phyloP scores from a whole-genome alignment of 345 rosid species.

The Eucalyptus pumila region DNA sequence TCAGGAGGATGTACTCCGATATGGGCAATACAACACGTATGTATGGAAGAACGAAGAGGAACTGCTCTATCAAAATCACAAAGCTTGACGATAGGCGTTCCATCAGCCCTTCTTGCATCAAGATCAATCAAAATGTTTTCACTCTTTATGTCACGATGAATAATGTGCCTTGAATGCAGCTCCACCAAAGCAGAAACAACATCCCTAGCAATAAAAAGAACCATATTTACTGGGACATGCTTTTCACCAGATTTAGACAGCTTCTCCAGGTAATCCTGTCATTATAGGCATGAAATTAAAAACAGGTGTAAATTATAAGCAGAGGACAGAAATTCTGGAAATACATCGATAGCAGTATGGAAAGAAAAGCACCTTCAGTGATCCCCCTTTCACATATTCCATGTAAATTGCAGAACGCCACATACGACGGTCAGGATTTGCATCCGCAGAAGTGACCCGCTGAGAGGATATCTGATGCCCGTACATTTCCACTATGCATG shows the following conservation, averaged over 20 bases:
- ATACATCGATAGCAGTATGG: neutral
- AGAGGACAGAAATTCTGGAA: neutral
- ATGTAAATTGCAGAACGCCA: slow-evolving; percentile 67
- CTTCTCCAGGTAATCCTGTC: slow-evolving; percentile 61
- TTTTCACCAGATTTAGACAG: slow-evolving; percentile 53
- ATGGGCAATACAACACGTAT: slow-evolving; percentile 77
- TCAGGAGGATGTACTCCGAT: slow-evolving; percentile 69
- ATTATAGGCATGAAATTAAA: neutral
- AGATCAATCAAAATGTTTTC: slow-evolving; percentile 86
- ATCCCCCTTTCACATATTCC: slow-evolving; percentile 81
- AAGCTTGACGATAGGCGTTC: slow-evolving; percentile 64
- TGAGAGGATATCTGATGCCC: slow-evolving; percentile 81
- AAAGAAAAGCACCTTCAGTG: slow-evolving; percentile 48
- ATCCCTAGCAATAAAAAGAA: slow-evolving; percentile 61
- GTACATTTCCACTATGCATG: slow-evolving; percentile 78
- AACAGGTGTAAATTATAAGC: neutral
- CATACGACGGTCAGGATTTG: slow-evolving; percentile 31
- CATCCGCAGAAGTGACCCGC: slow-evolving; percentile 54
- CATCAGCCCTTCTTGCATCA: slow-evolving; percentile 36
- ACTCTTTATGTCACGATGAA: slow-evolving; percentile 95
- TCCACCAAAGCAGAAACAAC: slow-evolving; percentile 68
- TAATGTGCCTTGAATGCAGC: slow-evolving; percentile 77
- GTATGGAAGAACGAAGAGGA: slow-evolving; percentile 67
- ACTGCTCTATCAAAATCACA: slow-evolving; percentile 97
- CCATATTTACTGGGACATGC: slow-evolving; percentile 49